phyloP scores from a whole-genome alignment of 176 grass and related monocot genomes.

The Juncus effusus region DNA sequence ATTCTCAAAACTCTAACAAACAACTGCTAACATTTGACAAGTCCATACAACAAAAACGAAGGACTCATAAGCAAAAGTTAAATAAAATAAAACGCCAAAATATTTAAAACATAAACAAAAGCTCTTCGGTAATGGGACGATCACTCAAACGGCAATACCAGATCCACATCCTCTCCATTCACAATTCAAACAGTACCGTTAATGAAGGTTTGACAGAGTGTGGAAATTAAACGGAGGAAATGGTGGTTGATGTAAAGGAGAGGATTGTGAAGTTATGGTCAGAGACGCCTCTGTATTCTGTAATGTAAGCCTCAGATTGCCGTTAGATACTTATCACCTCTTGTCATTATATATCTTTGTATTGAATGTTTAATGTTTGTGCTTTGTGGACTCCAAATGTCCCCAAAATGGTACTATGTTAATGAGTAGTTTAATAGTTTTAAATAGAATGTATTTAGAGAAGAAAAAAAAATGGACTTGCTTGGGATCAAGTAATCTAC shows the following conservation, averaged over 20 bases:
- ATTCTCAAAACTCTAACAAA: too few relatives aligned
- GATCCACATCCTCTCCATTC: not conserved
- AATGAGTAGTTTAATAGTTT: too few relatives aligned
- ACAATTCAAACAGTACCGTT: too few relatives aligned
- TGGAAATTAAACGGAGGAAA: not conserved
- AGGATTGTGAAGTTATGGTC: not conserved
- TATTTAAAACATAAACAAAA: not conserved
- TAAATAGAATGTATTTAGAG: too few relatives aligned
- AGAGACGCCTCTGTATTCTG: slow-evolving; percentile 13
- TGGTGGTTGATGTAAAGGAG: not conserved
- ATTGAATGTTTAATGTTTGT: too few relatives aligned
- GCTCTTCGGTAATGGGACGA: not conserved
- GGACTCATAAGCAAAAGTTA: not conserved
- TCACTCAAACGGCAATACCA: not conserved
- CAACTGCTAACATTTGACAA: too few relatives aligned
- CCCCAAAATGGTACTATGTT: too few relatives aligned
- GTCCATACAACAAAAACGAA: too few relatives aligned
- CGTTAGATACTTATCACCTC: slow-evolving; percentile 18
- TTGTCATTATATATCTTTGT: not conserved
- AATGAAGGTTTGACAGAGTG: too few relatives aligned
- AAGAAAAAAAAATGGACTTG: too few relatives aligned
- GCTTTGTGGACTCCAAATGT: too few relatives aligned
- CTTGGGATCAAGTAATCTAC: too few relatives aligned
- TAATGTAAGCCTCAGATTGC: not conserved
- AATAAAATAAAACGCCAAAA: not conserved